Conservation (phyloP, 2,329 filamentous ascomycete genomes). For the Scytalidium lignicola region DNA sequence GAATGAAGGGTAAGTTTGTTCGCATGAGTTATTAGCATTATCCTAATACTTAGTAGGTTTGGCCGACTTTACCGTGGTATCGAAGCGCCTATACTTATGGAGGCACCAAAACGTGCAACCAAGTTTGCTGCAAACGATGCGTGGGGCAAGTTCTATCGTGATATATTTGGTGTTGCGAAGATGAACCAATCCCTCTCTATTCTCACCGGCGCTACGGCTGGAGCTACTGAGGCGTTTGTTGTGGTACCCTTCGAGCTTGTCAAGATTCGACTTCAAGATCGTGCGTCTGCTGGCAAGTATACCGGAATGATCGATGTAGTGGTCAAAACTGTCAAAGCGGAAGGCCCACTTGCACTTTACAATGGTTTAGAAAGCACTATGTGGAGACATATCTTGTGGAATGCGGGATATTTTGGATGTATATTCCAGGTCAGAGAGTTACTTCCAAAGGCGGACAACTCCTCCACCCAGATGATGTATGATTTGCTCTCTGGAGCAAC, state of each 20-base stretch:
- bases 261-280: constrained; percentile 97
- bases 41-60: constrained; percentile 46
- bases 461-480: constrained; percentile 76
- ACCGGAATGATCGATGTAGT: constrained; percentile 77
- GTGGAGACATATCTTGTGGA: constrained; percentile 95
- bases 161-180: constrained; percentile 74
- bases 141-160: constrained; percentile 93
- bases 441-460: constrained; percentile 74
- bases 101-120: constrained; percentile 91
- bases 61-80: constrained; percentile 95
- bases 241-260: constrained; percentile 97
- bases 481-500: constrained; percentile 82
- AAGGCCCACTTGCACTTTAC: constrained; percentile 86
- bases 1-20: constrained; percentile 73
- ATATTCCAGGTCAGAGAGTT: constrained; percentile 94
- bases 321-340: constrained; percentile 73
- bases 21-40: constrained; percentile 4
- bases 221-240: constrained; percentile 92
- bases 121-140: constrained; percentile 99
- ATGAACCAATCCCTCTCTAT: constrained; percentile 91
- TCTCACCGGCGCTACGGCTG: constrained; percentile 88
- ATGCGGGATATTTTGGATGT: constrained; percentile 94
- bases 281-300: constrained; percentile 85
- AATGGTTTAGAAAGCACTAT: constrained; percentile 94
- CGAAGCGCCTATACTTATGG: constrained; percentile 93